phyloP scores from a whole-genome alignment of 2,329 filamentous ascomycete species.

The Fusarium keratoplasticum region DNA sequence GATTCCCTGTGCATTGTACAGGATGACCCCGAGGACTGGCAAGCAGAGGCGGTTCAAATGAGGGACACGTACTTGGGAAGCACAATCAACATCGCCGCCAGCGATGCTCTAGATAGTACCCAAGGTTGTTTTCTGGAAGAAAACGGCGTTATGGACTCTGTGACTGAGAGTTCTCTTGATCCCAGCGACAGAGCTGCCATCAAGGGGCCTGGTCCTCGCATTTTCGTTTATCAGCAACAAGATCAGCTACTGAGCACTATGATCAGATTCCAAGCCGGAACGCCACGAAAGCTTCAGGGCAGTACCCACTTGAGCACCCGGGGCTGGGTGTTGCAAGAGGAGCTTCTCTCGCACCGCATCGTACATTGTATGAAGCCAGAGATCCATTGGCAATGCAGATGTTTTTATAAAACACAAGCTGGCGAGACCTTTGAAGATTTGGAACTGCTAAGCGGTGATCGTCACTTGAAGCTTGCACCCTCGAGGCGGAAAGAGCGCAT shows the following conservation, averaged over 20 bases:
- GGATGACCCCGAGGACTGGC: neutral
- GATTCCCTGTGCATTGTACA: neutral
- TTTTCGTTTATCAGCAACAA: neutral
- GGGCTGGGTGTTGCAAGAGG: constrained; percentile 11
- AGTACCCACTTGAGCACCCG: constrained; percentile 2
- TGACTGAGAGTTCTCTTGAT: neutral
- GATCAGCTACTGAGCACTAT: neutral
- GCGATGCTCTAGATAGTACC: constrained; percentile 4
- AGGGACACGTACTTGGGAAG: neutral
- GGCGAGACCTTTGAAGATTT: neutral
- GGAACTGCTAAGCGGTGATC: neutral
- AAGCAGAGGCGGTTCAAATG: neutral
- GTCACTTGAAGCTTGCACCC: neutral
- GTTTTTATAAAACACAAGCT: constrained; percentile 1
- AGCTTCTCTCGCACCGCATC: constrained; percentile 4
- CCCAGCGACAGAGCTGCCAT: neutral
- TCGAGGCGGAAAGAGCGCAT: neutral
- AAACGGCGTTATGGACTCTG: neutral
- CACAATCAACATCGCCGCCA: constrained; percentile 16
- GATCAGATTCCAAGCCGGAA: neutral
- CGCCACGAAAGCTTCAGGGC: neutral
- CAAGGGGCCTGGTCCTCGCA: neutral
- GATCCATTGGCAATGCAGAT: constrained; percentile 18
- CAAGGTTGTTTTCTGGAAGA: constrained; percentile 3
- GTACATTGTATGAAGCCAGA: constrained; percentile 18